A percentile compares a stretch with the other conserved stretches of the same genome.
Conservation (phyloP, 1,284 basidiomycete species). For the Phenoliferia sp. region DNA sequence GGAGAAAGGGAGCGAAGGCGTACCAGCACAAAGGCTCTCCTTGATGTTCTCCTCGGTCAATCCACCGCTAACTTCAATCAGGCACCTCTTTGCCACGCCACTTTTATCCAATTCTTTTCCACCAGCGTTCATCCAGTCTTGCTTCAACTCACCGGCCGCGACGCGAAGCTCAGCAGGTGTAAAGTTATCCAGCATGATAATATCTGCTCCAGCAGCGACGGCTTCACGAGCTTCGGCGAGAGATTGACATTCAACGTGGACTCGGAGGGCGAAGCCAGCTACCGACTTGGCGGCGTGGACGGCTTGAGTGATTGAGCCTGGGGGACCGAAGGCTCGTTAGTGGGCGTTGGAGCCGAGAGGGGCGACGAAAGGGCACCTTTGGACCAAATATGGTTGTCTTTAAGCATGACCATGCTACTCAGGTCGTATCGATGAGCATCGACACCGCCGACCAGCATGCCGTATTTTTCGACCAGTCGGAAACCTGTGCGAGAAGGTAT, state of each 20-base stretch:
- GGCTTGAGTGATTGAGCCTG: conserved; percentile 82
- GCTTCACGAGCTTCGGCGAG: conserved; percentile 91
- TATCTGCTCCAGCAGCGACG: conserved; percentile 90
- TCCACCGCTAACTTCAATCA: conserved; percentile 87
- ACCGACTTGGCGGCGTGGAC: conserved; percentile 78
- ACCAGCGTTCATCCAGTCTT: conserved; percentile 53
- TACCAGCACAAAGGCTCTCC: conserved; percentile 68
- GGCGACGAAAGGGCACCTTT: conserved; percentile 55
- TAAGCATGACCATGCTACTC: conserved; percentile 99
- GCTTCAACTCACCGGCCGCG: conserved; percentile 65
- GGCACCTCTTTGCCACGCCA: conserved; percentile 57
- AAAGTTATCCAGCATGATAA: conserved; percentile 97
- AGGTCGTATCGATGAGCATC: conserved; percentile 96
- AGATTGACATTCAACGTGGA: conserved; percentile 90
- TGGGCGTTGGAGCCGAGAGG: background rate
- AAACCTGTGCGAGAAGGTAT: conserved; percentile 56
- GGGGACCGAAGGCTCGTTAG: background rate
- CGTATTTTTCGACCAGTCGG: conserved; percentile 96
- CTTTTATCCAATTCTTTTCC: conserved; percentile 34
- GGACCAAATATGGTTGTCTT: conserved; percentile 99
- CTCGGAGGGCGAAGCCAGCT: conserved; percentile 84
- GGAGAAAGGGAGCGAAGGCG: conserved; percentile 33
- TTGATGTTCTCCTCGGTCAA: conserved; percentile 79
- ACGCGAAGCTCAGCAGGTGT: conserved; percentile 65
- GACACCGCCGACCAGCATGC: conserved; percentile 95